phyloP scores from a whole-genome alignment of 352 stramenopile genomes.

The Globisporangium radiosum region DNA sequence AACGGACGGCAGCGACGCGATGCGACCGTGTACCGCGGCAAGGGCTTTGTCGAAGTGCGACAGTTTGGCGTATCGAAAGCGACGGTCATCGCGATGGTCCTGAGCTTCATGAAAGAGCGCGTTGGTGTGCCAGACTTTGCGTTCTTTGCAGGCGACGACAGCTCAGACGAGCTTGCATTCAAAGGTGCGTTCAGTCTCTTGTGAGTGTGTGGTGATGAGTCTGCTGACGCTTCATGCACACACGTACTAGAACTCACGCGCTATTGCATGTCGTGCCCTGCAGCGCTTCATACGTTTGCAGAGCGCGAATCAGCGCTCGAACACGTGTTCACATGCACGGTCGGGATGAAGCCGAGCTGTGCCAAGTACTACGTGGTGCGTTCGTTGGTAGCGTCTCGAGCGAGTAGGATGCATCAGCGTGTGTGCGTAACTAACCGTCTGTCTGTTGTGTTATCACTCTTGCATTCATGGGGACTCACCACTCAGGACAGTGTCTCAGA shows the following conservation, averaged over 20 bases:
- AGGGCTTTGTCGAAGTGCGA: constrained; percentile 72
- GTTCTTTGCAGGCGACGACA: constrained; percentile 96
- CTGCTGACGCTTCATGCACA: not conserved
- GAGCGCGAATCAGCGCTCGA: constrained; percentile 25
- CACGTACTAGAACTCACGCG: not conserved
- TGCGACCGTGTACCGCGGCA: constrained; percentile 39
- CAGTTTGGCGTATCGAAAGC: constrained; percentile 70
- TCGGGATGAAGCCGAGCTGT: constrained; percentile 96
- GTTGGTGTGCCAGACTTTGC: constrained; percentile 89
- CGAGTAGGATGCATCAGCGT: too few species aligned
- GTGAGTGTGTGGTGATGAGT: too few species aligned
- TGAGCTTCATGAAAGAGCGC: constrained; percentile 49
- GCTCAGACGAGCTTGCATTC: constrained; percentile 92
- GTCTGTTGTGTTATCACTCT: not conserved
- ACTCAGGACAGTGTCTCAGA: constrained; percentile 47
- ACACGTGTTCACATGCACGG: constrained; percentile 90
- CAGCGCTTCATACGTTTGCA: constrained; percentile 43
- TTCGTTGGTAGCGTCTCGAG: not conserved
- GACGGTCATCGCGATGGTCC: constrained; percentile 41
- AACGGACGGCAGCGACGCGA: constrained; percentile 45
- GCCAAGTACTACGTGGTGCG: constrained; percentile 92
- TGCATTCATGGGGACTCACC: not conserved
- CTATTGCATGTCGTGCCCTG: not conserved
- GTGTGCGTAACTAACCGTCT: not conserved
- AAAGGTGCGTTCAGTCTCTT: constrained; percentile 24